A percentile compares a stretch with the other conserved stretches of the same genome.
Evolutionary conservation across 257 asterid genomes (phyloP).

Genomic region (Solanum chmielewskii): DNA sequence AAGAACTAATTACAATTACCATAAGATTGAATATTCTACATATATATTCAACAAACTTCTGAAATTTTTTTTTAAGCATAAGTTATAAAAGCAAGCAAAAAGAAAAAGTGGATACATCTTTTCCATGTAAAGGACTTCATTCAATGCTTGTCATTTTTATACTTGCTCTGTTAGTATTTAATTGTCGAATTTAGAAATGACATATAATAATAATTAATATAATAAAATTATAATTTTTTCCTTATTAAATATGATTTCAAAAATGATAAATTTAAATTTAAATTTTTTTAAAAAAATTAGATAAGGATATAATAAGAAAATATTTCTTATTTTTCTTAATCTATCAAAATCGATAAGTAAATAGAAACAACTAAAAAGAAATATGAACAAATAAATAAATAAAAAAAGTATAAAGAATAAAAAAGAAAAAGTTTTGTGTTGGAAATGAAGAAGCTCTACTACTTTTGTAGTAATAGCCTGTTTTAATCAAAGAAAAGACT

Average conservation of each 20-base stretch:
- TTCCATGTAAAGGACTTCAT: slow-evolving; percentile 45
- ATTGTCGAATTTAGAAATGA: too few relatives aligned
- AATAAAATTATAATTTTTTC: too few relatives aligned
- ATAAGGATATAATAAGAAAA: too few relatives aligned
- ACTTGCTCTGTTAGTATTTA: too few relatives aligned
- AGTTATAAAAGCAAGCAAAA: slow-evolving; percentile 4
- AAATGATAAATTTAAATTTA: too few relatives aligned
- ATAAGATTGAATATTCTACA: slow-evolving; percentile 1
- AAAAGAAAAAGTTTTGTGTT: slow-evolving; percentile 4
- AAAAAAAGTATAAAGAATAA: background rate
- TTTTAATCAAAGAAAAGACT: slow-evolving; percentile 19
- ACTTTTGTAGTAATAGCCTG: slow-evolving; percentile 18
- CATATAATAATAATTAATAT: too few relatives aligned
- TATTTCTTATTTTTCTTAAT: too few relatives aligned
- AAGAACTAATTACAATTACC: slow-evolving; percentile 1
- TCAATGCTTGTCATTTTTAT: slow-evolving; percentile 18
- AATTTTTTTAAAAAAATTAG: fast-evolving
- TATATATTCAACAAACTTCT: background rate
- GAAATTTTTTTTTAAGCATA: slow-evolving; percentile 1
- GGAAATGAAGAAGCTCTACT: slow-evolving; percentile 19
- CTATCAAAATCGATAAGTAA: too few relatives aligned
- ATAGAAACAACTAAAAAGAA: too few relatives aligned
- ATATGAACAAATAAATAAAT: too few relatives aligned
- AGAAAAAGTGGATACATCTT: slow-evolving; percentile 25
- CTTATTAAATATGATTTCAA: fast-evolving